Conservation (phyloP, 164 flowering plant species). For the Chimonanthus salicifolius region DNA sequence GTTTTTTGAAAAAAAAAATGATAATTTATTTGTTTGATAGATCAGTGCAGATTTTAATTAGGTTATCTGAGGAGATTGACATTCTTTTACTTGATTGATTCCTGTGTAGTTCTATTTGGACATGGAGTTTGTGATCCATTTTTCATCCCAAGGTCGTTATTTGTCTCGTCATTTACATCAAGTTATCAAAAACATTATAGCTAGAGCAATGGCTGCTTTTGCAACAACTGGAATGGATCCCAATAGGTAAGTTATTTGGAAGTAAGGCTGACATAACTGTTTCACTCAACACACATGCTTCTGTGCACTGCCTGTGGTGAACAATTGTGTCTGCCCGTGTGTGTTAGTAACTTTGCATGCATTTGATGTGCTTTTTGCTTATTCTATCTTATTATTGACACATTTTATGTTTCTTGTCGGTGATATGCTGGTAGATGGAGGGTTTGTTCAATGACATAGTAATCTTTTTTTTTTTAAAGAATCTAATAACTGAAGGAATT, state of each 20-base stretch:
- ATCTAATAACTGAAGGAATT: no score
- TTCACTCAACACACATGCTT: neutral
- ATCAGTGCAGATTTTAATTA: neutral
- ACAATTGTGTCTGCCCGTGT: no score
- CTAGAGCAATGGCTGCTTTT: conserved; percentile 82
- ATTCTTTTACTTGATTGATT: conserved; percentile 6
- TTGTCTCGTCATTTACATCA: conserved; percentile 81
- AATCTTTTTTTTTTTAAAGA: no score
- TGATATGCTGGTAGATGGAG: no score
- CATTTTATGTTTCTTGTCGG: no score
- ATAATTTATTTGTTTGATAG: neutral
- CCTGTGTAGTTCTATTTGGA: conserved; percentile 85
- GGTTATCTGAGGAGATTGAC: neutral
- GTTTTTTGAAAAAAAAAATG: neutral
- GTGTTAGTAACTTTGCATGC: no score
- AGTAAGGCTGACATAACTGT: neutral
- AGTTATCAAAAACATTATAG: conserved; percentile 75
- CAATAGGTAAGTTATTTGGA: conserved; percentile 48
- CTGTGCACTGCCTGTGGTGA: no score
- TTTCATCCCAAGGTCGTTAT: conserved; percentile 95
- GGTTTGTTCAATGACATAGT: no score
- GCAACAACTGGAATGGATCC: conserved; percentile 84
- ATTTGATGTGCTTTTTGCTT: no score
- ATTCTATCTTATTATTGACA: no score
- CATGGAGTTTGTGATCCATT: conserved; percentile 87